phyloP scores from a whole-genome alignment of 2,329 filamentous ascomycete genomes.

The Diaporthe sp. region DNA sequence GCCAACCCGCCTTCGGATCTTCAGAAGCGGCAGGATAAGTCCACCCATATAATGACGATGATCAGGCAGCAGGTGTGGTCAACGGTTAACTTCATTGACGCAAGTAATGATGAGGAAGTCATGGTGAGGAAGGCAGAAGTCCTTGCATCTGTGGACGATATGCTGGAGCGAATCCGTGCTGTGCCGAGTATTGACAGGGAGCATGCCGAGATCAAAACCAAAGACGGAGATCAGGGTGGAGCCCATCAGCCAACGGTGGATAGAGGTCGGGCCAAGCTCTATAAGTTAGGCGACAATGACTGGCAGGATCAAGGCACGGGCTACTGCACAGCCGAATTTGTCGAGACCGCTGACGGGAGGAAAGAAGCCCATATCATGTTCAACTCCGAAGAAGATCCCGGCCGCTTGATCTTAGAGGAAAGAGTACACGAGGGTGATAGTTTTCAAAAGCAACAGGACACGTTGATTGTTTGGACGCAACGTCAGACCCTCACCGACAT shows the following conservation, averaged over 20 bases:
- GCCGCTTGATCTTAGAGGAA: not conserved
- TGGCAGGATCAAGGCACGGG: not conserved
- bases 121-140: not conserved
- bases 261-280: not conserved
- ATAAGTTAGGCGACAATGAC: not conserved
- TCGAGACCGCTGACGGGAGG: not conserved
- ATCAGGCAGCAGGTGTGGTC: not conserved
- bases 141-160: not conserved
- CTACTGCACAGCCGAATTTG: not conserved
- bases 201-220: not conserved
- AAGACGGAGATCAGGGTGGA: not conserved
- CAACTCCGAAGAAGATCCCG: not conserved
- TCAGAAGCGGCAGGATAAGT: not conserved
- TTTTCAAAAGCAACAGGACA: not conserved
- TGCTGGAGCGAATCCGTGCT: not conserved
- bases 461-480: not conserved
- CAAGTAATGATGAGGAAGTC: not conserved
- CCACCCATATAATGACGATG: not conserved
- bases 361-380: not conserved
- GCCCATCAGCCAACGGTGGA: not conserved
- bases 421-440: not conserved
- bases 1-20: not conserved
- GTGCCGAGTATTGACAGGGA: not conserved
- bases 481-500: not conserved
- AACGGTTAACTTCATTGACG: not conserved